Percentiles rank a stretch among this genome's conserved stretches.
Conservation (phyloP, 176 grass and related monocot species). For the Ensete glaucum region DNA sequence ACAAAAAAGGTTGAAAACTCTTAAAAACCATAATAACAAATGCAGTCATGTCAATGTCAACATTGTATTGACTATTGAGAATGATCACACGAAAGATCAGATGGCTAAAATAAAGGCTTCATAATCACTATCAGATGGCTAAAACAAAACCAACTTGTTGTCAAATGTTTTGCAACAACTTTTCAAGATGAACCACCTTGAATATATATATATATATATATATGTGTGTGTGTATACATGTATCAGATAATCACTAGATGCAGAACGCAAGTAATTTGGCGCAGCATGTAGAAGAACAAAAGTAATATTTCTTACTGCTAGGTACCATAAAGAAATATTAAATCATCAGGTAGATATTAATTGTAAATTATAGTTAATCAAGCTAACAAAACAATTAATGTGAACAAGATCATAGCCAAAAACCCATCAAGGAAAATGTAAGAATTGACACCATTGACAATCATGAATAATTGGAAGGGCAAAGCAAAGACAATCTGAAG, state of each 20-base stretch:
- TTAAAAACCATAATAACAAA: background rate
- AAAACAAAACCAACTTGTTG: no score
- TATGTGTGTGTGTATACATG: no score
- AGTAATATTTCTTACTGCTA: background rate
- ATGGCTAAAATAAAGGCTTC: no score
- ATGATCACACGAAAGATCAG: background rate
- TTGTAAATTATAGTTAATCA: background rate
- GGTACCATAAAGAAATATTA: background rate
- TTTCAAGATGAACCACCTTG: no score
- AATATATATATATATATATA: no score
- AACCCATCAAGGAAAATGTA: background rate
- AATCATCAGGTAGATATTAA: background rate
- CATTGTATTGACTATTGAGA: background rate
- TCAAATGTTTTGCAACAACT: no score
- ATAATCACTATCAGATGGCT: no score
- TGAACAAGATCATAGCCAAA: background rate
- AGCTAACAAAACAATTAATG: background rate
- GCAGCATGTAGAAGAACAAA: background rate
- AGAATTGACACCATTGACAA: background rate
- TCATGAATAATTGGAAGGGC: conserved; percentile 21
- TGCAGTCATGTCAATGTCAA: background rate
- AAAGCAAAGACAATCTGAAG: conserved; percentile 14
- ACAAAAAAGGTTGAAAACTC: no score
- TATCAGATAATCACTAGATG: no score
- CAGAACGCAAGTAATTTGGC: no score